These are phyloP conservation scores for Eucalyptus lansdowneana DNA, from an alignment of 345 rosid genomes.

Conservation along the genomic window DNA sequence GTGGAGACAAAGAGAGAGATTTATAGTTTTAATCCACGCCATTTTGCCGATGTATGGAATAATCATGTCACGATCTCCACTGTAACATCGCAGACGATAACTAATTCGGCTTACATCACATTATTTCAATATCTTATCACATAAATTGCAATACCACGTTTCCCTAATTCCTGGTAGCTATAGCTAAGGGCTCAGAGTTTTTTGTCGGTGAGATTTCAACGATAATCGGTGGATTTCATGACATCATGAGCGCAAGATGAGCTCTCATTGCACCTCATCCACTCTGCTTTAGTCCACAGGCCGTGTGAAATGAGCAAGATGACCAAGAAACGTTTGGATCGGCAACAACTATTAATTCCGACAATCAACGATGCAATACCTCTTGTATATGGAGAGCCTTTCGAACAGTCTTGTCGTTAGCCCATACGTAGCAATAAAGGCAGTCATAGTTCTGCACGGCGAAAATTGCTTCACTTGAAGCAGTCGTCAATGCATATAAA, in stretches of 20 bases:
- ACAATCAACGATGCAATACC: neutral
- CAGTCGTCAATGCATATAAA: neutral
- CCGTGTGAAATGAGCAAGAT: neutral
- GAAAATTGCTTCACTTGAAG: neutral
- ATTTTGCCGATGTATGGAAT: constrained; percentile 5
- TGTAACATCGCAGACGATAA: neutral
- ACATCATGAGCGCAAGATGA: neutral
- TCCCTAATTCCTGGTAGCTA: neutral
- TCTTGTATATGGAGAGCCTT: constrained; percentile 7
- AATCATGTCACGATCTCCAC: constrained; percentile 16
- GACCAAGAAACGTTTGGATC: neutral
- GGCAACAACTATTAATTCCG: neutral
- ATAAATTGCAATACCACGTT: neutral
- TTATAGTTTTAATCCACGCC: neutral
- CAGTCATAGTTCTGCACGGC: neutral
- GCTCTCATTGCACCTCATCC: constrained; percentile 13
- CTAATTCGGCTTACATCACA: neutral
- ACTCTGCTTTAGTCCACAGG: constrained; percentile 5
- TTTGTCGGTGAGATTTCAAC: neutral
- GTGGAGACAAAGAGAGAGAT: neutral
- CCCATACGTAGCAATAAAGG: constrained; percentile 11
- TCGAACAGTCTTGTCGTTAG: constrained; percentile 10
- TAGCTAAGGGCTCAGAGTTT: neutral
- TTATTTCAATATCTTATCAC: neutral
- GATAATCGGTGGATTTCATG: neutral